These are phyloP conservation scores for Phytophthora cryptogea DNA, from an alignment of 352 stramenopile species.

Conservation along the genomic window DNA sequence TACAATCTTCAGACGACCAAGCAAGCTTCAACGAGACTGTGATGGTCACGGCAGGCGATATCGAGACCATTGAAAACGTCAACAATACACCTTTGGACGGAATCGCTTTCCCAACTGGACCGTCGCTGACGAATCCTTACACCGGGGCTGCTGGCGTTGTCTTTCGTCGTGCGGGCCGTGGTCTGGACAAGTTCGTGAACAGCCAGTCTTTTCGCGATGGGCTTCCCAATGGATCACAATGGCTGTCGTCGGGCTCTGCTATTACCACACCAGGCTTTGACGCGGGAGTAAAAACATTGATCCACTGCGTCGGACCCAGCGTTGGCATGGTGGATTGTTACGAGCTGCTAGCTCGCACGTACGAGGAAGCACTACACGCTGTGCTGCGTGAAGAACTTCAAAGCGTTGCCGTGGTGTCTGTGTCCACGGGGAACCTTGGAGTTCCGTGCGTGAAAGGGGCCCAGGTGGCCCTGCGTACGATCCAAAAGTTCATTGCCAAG, in stretches of 20 bases:
- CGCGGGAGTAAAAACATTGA: conserved; percentile 25
- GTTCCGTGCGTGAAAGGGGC: conserved; percentile 32
- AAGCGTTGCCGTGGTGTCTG: conserved; percentile 51
- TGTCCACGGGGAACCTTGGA: conserved; percentile 59
- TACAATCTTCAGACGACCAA: conserved; percentile 32
- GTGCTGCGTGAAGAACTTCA: conserved; percentile 36
- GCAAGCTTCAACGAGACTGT: conserved; percentile 32
- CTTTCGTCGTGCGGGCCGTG: conserved; percentile 45
- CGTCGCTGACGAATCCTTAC: conserved; percentile 37
- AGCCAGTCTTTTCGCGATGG: conserved; percentile 24
- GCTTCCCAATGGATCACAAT: conserved; percentile 9
- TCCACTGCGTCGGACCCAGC: no score
- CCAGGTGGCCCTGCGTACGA: conserved; percentile 36
- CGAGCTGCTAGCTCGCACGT: conserved; percentile 21
- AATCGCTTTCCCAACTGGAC: conserved; percentile 54
- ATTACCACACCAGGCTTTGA: conserved; percentile 51
- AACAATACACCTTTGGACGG: conserved; percentile 38
- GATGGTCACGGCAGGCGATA: conserved; percentile 33
- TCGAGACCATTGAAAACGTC: conserved; percentile 30
- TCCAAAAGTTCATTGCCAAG: conserved; percentile 43
- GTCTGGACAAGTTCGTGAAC: conserved; percentile 36
- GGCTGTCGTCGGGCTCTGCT: conserved; percentile 13
- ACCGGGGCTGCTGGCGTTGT: conserved; percentile 42
- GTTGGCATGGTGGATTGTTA: no score
- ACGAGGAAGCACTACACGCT: conserved; percentile 31